Conservation (phyloP, 2,329 filamentous ascomycete genomes). For the Tolypocladium capitatum region DNA sequence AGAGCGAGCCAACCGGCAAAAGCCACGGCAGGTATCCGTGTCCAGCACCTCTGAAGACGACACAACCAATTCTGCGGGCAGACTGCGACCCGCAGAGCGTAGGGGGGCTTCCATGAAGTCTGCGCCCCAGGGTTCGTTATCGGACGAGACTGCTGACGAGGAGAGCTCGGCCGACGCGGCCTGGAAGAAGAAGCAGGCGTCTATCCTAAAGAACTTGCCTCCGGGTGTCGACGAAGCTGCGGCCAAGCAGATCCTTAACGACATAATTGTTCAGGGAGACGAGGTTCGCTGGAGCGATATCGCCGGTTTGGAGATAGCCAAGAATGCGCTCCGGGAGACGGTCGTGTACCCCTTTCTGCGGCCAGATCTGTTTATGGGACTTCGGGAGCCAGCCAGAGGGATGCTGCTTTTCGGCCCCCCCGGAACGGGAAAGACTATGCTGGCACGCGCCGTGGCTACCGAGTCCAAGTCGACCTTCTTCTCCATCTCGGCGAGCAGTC, state of each 20-base stretch:
- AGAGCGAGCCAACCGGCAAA: slow-evolving; percentile 6
- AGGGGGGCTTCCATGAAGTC: slow-evolving; percentile 22
- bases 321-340: slow-evolving; percentile 83
- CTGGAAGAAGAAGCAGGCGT: slow-evolving; percentile 49
- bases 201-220: slow-evolving; percentile 65
- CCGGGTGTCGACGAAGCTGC: slow-evolving; percentile 69
- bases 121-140: slow-evolving; percentile 33
- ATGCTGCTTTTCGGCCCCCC: slow-evolving; percentile 96
- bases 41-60: slow-evolving; percentile 16
- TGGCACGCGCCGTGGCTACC: slow-evolving; percentile 80
- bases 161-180: slow-evolving; percentile 25
- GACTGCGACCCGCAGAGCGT: slow-evolving; percentile 13
- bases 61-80: slow-evolving; percentile 8
- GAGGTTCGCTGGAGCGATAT: slow-evolving; percentile 93
- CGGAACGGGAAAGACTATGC: slow-evolving; percentile 97
- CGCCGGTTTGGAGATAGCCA: slow-evolving; percentile 79
- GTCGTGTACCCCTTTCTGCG: slow-evolving; percentile 95
- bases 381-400: slow-evolving; percentile 83
- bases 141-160: slow-evolving; percentile 28
- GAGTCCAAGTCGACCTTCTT: slow-evolving; percentile 95
- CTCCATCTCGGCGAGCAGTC: slow-evolving; percentile 84
- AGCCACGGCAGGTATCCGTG: slow-evolving; percentile 8
- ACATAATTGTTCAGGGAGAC: slow-evolving; percentile 88
- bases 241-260: slow-evolving; percentile 86
- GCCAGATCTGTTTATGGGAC: slow-evolving; percentile 88